Evolutionary conservation across 2,329 filamentous ascomycete genomes (phyloP).

Genomic region (Teratosphaeria viscida): DNA sequence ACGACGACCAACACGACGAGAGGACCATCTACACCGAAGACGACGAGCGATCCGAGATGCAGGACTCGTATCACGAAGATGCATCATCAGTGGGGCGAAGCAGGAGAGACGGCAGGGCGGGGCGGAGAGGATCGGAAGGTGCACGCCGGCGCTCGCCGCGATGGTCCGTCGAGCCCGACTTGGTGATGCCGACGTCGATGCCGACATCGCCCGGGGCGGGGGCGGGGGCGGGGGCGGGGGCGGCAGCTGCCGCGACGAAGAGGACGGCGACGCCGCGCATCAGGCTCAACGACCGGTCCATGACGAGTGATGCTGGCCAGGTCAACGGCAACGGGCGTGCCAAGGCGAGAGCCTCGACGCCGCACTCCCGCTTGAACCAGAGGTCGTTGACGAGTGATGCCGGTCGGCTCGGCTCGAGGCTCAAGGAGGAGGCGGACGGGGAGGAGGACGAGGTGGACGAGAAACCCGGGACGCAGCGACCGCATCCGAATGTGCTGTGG

Average conservation of each 20-base stretch:
- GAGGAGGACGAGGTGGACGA: conserved; percentile 10
- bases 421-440: conserved; percentile 16
- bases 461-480: not conserved
- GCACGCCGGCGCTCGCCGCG: conserved; percentile 8
- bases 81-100: conserved; percentile 2
- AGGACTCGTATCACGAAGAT: conserved; percentile 11
- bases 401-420: conserved; percentile 10
- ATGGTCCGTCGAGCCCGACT: conserved; percentile 26
- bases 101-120: conserved; percentile 5
- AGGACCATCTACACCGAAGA: conserved; percentile 16
- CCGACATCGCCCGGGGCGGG: not conserved
- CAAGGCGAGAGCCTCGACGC: conserved; percentile 6
- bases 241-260: conserved; percentile 1
- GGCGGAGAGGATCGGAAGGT: not conserved
- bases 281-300: conserved; percentile 19
- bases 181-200: conserved; percentile 34
- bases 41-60: conserved; percentile 20
- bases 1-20: conserved; percentile 15
- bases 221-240: no score
- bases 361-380: conserved; percentile 15
- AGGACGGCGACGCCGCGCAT: conserved; percentile 18
- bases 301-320: conserved; percentile 22
- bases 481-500: conserved; percentile 18
- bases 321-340: conserved; percentile 5
- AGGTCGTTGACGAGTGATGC: conserved; percentile 24